These are phyloP conservation scores for Monilinia fructigena DNA, from an alignment of 2,329 filamentous ascomycete genomes.

Conservation along the genomic window DNA sequence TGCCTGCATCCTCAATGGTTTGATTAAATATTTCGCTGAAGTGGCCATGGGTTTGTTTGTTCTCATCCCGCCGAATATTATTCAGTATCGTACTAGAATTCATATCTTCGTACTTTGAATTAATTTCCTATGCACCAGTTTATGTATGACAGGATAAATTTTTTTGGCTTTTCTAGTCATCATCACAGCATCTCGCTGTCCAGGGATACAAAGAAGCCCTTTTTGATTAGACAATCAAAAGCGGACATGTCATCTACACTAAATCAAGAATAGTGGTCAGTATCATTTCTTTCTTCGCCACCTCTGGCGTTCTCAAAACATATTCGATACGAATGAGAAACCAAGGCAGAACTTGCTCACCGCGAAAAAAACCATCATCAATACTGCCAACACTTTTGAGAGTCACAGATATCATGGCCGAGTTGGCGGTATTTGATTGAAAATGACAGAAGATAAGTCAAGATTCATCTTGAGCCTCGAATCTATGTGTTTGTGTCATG, in stretches of 20 bases:
- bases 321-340: background rate
- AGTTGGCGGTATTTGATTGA: background rate
- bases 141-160: background rate
- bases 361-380: background rate
- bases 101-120: background rate
- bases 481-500: background rate
- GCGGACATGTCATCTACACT: background rate
- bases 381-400: background rate
- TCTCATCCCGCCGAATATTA: background rate
- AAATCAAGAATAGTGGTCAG: background rate
- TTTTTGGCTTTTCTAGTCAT: background rate
- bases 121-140: background rate
- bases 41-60: background rate
- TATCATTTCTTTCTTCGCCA: background rate
- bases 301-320: background rate
- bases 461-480: background rate
- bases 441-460: background rate
- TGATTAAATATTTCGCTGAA: background rate
- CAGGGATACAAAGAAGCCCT: background rate
- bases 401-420: slow-evolving; percentile 2
- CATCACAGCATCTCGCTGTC: background rate
- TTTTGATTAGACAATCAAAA: background rate
- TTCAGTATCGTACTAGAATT: background rate
- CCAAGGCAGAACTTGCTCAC: background rate
- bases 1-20: background rate